Evolutionary conservation across 2,329 filamentous ascomycete genomes (phyloP), one percentile per base, ranked within the genome.

Genomic region (Pseudophaeomoniella oleicola): DNA sequence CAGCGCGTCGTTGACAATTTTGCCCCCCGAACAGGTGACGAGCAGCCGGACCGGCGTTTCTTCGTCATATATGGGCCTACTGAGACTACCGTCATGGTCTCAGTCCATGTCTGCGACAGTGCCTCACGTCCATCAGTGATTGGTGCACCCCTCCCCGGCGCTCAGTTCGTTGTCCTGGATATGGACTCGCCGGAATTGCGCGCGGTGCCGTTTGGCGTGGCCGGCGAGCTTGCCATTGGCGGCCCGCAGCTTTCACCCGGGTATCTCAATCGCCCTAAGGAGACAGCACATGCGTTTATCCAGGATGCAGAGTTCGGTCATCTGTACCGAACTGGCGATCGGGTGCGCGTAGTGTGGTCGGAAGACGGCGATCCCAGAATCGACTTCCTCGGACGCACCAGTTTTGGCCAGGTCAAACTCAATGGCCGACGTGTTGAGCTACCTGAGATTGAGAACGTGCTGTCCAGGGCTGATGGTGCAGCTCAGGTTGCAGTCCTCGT

Each of bases 161-260:
- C 50, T 12, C 35, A n/a, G 27, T 16, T 40, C 15, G 64, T 61
- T 58, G 44, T 67, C 15, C 52, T 61, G 4, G 55, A 66, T 34
- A 50, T 47, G 14, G 55, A 58, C 3, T 41, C 47, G 4, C 50
- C 61, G 16, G 50, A 54, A 13, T 46, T 62, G 22, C 50, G 31
- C n/a, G 48, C 58, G 4, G 43, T 86, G 0, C 83, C 83, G 0
- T 53, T 71, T 4, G 84, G 85, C 2, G 80, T 74, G 42, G 63
- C 84, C 12, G 87, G 87, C 9, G 86, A 94, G 53, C 66, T 93
- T 5, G 92, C 82, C 49, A 90, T 93, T 53, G 85, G 84, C 11
- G 87, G 86, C 9, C 72, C 82, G 34, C 86, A 94, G 56, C 74
- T 94, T 4, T 72, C 67, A 30, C 65, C 69, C 29, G 84, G 83